A percentile compares a stretch with the other conserved stretches of the same genome.
Evolutionary conservation across 2,329 filamentous ascomycete species (phyloP).

Genomic region (Exutisphaerella laricina): DNA sequence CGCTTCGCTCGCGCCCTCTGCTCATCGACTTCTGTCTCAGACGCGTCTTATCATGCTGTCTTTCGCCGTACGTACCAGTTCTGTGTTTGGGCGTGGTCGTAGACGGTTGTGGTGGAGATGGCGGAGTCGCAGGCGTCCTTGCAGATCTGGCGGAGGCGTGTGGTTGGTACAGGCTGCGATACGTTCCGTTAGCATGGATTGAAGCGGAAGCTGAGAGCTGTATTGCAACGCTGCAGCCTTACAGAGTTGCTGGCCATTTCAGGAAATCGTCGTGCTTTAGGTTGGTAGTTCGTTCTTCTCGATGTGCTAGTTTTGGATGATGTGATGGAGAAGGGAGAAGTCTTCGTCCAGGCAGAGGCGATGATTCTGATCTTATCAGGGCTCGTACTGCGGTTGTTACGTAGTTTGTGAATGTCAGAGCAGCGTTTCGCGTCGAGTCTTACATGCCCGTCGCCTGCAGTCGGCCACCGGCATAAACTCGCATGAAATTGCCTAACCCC

Average conservation of each 20-base stretch:
- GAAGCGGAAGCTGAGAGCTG: not conserved
- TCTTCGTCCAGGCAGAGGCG: too few species aligned
- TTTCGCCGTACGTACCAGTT: too few species aligned
- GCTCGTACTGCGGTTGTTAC: too few species aligned
- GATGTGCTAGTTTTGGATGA: slow-evolving; percentile 11
- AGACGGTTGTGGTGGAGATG: slow-evolving; percentile 67
- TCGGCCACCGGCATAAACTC: not conserved
- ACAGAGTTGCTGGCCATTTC: slow-evolving; percentile 10
- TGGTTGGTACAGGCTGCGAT: slow-evolving; percentile 68
- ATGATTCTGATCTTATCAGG: too few species aligned
- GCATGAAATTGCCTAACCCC: not conserved
- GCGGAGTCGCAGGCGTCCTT: slow-evolving; percentile 78
- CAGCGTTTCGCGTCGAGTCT: not conserved
- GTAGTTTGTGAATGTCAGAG: not conserved
- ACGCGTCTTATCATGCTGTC: too few species aligned
- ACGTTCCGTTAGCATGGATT: slow-evolving; percentile 2
- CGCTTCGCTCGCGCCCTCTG: too few species aligned
- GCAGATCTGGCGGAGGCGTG: slow-evolving; percentile 77
- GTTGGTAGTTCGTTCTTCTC: too few species aligned
- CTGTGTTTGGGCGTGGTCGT: slow-evolving; percentile 80
- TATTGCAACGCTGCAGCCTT: slow-evolving; percentile 3
- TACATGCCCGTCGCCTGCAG: not conserved
- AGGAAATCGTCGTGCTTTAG: too few species aligned
- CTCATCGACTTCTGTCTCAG: too few species aligned
- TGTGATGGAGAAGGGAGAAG: not conserved